Base-by-base conservation (phyloP, 1,284 basidiomycete genomes). In the Cryptococcus hybrid region DNA sequence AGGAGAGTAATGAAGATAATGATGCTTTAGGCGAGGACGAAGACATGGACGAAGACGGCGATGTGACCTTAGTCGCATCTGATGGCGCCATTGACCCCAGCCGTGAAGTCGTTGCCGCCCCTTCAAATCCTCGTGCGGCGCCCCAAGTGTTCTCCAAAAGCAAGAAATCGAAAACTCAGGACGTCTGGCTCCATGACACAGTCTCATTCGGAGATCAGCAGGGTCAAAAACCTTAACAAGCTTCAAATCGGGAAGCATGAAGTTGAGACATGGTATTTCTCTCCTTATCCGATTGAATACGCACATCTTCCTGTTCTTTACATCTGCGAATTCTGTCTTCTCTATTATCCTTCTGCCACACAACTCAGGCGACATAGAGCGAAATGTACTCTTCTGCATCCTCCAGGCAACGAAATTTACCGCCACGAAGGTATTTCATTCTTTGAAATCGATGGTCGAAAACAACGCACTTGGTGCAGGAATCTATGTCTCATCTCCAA, bases 151-250 rank as follows among this genome's bases (percentile, higher is more conserved):
- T 83, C 70, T 82, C 90, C 77, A 99, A 99, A 90, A 96, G 78
- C 89, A 96, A 76, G 96, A 99, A 78, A 98, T 99, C 66, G 95
- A 99, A 80, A 97, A 78, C 84, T 99, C n/a, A 87, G 96, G 38
- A 97, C 94, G n/a, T 92, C 91, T 4, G 96, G 96, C 11, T 96
- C 92, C 37, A 99, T 99, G 95, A 99, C 95, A 0, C 96, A 99
- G 79, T 92, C 91, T 47, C 89, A 97, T 62, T 94, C 91, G 57
- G 96, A 99, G 79, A 88, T 99, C 61, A 90, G 95, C 12, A 86
- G 96, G 44, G 96, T 99, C 69, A 99, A 99, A 83, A 99, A 99
- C 76, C 82, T 99, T 65, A 96, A 99, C 79, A 87, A 90, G 63
- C 84, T 99, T 48, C 92, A 95, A 76, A 99, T 99, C 68, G 96